A percentile compares a stretch with the other conserved stretches of the same genome.
These are phyloP conservation scores for Gracilaria vermiculophylla DNA, from an alignment of 23 red algal species.

Conservation along the genomic window DNA sequence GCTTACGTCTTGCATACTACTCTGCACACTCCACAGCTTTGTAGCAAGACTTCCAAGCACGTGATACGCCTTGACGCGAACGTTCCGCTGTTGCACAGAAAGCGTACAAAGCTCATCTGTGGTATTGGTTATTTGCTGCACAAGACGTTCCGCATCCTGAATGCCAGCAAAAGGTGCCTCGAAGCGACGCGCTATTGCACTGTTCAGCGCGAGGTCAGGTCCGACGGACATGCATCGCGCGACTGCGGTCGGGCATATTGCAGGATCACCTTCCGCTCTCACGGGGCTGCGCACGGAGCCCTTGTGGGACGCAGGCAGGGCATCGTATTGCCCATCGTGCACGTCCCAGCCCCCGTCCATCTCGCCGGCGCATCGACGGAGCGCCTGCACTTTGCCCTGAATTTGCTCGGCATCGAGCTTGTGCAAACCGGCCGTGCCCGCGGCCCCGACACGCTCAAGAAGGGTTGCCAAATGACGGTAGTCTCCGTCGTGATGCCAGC, in stretches of 20 bases:
- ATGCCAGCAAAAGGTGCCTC: background rate
- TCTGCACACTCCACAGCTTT: constrained; percentile 34
- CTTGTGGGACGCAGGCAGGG: background rate
- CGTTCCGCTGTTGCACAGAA: background rate
- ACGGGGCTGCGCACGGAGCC: too few species aligned
- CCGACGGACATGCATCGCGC: background rate
- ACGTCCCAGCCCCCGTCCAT: background rate
- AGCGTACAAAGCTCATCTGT: background rate
- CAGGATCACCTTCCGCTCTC: background rate
- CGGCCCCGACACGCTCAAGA: background rate
- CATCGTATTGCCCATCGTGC: background rate
- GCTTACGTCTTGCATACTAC: constrained; percentile 17
- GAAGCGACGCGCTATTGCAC: background rate
- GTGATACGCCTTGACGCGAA: background rate
- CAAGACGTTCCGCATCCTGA: background rate
- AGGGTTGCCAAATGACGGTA: constrained; percentile 12
- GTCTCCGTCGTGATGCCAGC: constrained; percentile 36
- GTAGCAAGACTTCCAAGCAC: background rate
- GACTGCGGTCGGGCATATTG: background rate
- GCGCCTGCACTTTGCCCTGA: background rate
- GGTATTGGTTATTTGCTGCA: background rate
- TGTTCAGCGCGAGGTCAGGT: background rate
- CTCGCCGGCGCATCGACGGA: background rate
- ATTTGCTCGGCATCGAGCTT: background rate
- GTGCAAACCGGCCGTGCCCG: background rate